Base-by-base conservation (phyloP, 192 early-diverging fungal species). In the Cetraspora pellucida region DNA sequence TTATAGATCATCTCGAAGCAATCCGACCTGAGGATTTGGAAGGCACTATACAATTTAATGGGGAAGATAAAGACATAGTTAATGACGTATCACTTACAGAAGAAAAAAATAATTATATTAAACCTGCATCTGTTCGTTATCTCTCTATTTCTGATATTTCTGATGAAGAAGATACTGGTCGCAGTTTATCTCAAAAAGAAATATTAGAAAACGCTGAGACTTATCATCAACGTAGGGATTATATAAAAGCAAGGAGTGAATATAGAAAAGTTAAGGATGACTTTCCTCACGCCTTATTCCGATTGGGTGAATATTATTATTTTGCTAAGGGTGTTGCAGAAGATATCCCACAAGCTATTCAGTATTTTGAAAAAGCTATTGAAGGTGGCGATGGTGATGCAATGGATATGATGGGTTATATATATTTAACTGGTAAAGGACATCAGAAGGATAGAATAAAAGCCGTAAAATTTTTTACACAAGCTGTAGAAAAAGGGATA, bases 11-110 rank as follows among this genome's bases (percentile, higher is more conserved):
- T 63, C 28, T 75, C 10, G 73, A 75, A 28, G 46, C 30, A 21
- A 75, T 75, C 27, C 43, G 58, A 27, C 73, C 73, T 49, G 73
- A 75, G 30, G 57, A 59, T 25, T 61, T 75, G 13, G 73, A 75
- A 47, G 55, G 11, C 44, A 3, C 59, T 4, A 28, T n/a, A 5
- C 14, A 19, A 55, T 7, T 23, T 63, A 3, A 17, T 23, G 13
- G 7, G 0, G 44, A 2, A n/a, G 23, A 21, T 61, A n/a, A 6
- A 16, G n/a, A 72, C 17, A 9, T 57, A 55, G 70, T 28, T n/a
- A 5, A 55, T 55, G 47, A 52, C 30, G 13, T 55, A 55, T n/a
- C n/a, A n/a, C 10, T 46, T 28, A 54, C 50, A 27, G 10, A 44
- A 52, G 28, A 54, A 28, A 21, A 71, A 17, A 19, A 71, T 17